Conservation (phyloP, 169 alveolate genomes). For the Eimeria praecox region DNA sequence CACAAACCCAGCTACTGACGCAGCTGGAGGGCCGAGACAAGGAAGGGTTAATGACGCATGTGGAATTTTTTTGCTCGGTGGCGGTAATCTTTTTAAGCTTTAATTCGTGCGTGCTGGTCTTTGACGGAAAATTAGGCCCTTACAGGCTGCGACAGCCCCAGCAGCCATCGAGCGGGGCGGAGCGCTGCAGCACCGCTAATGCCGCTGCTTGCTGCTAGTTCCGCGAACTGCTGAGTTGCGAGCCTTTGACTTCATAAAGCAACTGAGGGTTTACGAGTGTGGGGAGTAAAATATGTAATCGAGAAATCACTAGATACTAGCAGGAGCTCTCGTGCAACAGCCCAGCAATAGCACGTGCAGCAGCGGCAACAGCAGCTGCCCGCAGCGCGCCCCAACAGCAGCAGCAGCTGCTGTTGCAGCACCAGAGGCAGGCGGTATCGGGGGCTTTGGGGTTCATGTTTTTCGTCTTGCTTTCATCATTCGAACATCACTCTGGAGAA, state of each 20-base stretch:
- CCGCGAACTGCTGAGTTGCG: background rate
- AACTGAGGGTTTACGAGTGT: background rate
- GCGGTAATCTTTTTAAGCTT: background rate
- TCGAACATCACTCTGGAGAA: background rate
- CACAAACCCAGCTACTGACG: background rate
- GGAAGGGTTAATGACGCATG: background rate
- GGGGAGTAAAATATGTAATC: background rate
- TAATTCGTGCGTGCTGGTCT: background rate
- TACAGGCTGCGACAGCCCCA: slow-evolving; percentile 16
- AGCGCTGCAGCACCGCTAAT: slow-evolving; percentile 15
- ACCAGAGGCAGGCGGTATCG: slow-evolving; percentile 73
- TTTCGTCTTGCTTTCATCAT: slow-evolving; percentile 13
- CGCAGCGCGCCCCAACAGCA: slow-evolving; percentile 70
- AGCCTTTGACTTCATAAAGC: background rate
- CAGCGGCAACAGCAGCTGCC: slow-evolving; percentile 53
- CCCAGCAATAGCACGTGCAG: slow-evolving; percentile 56
- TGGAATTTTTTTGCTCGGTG: background rate
- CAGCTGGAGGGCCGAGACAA: background rate
- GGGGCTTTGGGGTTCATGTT: slow-evolving; percentile 59
- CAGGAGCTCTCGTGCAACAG: background rate
- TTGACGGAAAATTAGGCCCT: background rate
- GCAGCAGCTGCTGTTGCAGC: slow-evolving; percentile 69
- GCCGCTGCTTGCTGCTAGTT: background rate
- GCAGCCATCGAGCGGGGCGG: slow-evolving; percentile 19
- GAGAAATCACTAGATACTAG: background rate